Evolutionary conservation across 2,329 filamentous ascomycete species (phyloP).

Genomic region (Sphaceloma murrayae): DNA sequence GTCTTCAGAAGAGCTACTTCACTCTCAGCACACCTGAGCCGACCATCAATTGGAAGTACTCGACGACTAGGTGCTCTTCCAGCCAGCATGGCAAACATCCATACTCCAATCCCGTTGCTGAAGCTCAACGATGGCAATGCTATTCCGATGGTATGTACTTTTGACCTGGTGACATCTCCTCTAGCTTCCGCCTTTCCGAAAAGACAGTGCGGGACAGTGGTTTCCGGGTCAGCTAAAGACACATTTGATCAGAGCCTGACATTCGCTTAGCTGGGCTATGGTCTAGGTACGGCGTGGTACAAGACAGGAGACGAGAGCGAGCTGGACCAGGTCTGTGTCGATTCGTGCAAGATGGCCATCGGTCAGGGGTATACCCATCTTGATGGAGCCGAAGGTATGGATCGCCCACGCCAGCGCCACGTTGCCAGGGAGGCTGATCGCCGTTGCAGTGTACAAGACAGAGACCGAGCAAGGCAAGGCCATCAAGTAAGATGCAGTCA

Average conservation of each 20-base stretch:
- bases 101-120: conserved; percentile 46
- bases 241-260: no score
- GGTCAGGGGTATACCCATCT: conserved; percentile 61
- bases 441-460: conserved; percentile 38
- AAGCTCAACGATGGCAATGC: conserved; percentile 65
- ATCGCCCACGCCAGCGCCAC: neutral
- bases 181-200: no score
- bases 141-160: conserved; percentile 54
- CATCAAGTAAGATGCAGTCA: conserved; percentile 31
- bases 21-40: neutral
- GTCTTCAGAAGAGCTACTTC: neutral
- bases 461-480: conserved; percentile 41
- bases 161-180: neutral
- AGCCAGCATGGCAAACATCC: conserved; percentile 33
- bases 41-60: neutral
- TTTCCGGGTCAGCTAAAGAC: no score
- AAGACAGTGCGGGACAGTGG: no score
- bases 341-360: conserved; percentile 53
- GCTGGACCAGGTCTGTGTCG: conserved; percentile 49
- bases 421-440: neutral
- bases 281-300: conserved; percentile 61
- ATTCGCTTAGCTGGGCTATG: conserved; percentile 59
- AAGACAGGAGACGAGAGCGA: conserved; percentile 40
- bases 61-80: conserved; percentile 9
- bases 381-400: conserved; percentile 60